Percentiles rank a stretch among this genome's conserved stretches.
These are phyloP conservation scores for Protomyces gravidus DNA, from an alignment of 1,139 yeast genomes.

Conservation along the genomic window DNA sequence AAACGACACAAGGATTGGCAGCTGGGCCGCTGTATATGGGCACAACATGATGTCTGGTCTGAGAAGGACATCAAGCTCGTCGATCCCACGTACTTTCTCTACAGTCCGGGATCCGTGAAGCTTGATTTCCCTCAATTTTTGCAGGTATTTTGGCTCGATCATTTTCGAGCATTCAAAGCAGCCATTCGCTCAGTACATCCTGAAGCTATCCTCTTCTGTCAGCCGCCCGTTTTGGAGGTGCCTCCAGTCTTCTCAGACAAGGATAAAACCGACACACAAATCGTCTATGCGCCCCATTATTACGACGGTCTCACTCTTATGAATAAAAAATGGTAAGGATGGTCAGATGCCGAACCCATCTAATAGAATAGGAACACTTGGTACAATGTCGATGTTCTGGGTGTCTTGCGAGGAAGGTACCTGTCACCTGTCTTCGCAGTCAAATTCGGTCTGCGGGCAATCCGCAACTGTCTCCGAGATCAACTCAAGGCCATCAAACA, in stretches of 20 bases:
- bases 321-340: slow-evolving; percentile 68
- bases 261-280: slow-evolving; percentile 53
- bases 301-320: slow-evolving; percentile 90
- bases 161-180: slow-evolving; percentile 48
- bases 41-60: slow-evolving; percentile 69
- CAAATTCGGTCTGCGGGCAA: slow-evolving; percentile 61
- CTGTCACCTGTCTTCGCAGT: slow-evolving; percentile 70
- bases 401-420: slow-evolving; percentile 78
- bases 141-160: slow-evolving; percentile 56
- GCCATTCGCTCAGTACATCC: slow-evolving; percentile 47
- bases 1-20: slow-evolving; percentile 59
- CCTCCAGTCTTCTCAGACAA: slow-evolving; percentile 66
- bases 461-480: slow-evolving; percentile 58
- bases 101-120: slow-evolving; percentile 43
- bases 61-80: slow-evolving; percentile 42
- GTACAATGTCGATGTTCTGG: slow-evolving; percentile 77
- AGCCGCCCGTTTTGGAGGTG: slow-evolving; percentile 74
- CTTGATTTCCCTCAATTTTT: slow-evolving; percentile 53
- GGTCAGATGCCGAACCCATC: not conserved
- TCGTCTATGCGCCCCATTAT: slow-evolving; percentile 79
- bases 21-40: slow-evolving; percentile 73
- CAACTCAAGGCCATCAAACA: slow-evolving; percentile 62
- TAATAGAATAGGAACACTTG: slow-evolving; percentile 37
- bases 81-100: slow-evolving; percentile 50
- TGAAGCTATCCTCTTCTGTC: slow-evolving; percentile 59